A percentile compares a stretch with the other conserved stretches of the same genome.
These are phyloP conservation scores for Mycosphaerella sp. DNA, from an alignment of 2,329 filamentous ascomycete species.

Conservation along the genomic window DNA sequence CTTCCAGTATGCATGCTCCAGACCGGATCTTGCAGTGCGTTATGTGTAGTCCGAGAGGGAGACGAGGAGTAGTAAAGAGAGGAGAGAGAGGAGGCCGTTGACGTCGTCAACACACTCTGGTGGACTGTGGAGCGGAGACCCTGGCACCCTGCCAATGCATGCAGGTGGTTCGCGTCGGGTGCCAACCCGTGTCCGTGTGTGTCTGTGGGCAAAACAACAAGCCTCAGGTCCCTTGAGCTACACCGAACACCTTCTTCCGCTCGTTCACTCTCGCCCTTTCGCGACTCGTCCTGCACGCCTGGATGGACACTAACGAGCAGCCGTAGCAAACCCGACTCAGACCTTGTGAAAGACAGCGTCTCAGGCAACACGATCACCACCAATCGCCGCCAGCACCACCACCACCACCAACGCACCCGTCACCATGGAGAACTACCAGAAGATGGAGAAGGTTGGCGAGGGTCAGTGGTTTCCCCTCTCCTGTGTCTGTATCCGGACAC, in stretches of 20 bases:
- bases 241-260: background rate
- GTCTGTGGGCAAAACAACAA: background rate
- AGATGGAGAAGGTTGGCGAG: conserved; percentile 94
- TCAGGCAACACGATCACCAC: background rate
- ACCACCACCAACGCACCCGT: background rate
- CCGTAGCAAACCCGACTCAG: background rate
- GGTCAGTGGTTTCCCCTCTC: conserved; percentile 49
- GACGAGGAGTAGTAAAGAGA: background rate
- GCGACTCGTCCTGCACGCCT: conserved; percentile 4
- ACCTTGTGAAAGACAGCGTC: background rate
- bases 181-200: background rate
- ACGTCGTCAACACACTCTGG: background rate
- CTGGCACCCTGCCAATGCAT: background rate
- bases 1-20: background rate
- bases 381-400: background rate
- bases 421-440: conserved; percentile 62
- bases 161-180: too few species aligned
- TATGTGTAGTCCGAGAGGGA: background rate
- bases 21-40: background rate
- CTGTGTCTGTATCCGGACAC: background rate
- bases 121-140: background rate
- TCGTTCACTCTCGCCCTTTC: background rate
- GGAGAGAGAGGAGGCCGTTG: background rate
- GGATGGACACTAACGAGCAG: conserved; percentile 5
- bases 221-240: too few species aligned